Conservation (phyloP, 129 eudicot genomes). For the Ambrosia trifida region DNA sequence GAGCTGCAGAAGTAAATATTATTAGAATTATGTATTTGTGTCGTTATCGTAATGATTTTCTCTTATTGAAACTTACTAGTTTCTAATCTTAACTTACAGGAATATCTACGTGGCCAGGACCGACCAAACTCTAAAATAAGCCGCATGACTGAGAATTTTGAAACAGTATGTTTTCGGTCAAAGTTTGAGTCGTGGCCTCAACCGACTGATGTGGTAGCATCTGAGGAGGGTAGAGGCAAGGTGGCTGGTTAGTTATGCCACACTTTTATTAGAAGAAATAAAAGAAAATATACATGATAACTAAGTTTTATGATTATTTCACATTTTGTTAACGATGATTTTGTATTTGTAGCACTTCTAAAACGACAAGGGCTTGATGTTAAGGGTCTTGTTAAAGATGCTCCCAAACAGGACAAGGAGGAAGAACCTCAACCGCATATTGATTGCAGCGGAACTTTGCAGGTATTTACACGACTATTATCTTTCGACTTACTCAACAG, state of each 20-base stretch:
- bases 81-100: constrained; percentile 38
- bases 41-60: constrained; percentile 10
- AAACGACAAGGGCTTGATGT: constrained; percentile 85
- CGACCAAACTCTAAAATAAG: constrained; percentile 60
- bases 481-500: constrained; percentile 7
- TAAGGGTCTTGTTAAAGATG: constrained; percentile 75
- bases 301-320: constrained; percentile 2
- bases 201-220: constrained; percentile 43
- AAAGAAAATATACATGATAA: background rate
- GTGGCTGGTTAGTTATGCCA: constrained; percentile 75
- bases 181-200: constrained; percentile 79
- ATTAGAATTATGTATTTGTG: constrained; percentile 8
- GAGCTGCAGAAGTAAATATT: constrained; percentile 63
- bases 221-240: constrained; percentile 91
- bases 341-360: constrained; percentile 59
- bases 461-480: constrained; percentile 43
- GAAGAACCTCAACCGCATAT: constrained; percentile 76
- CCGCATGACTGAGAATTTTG: constrained; percentile 77
- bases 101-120: constrained; percentile 53
- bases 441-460: constrained; percentile 89
- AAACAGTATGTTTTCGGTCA: constrained; percentile 61
- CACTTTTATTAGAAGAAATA: background rate
- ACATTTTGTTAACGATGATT: constrained; percentile 23
- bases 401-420: constrained; percentile 58
- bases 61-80: constrained; percentile 2